These are phyloP conservation scores for Cordyceps fumosorosea DNA, from an alignment of 2,329 filamentous ascomycete genomes.

Conservation along the genomic window DNA sequence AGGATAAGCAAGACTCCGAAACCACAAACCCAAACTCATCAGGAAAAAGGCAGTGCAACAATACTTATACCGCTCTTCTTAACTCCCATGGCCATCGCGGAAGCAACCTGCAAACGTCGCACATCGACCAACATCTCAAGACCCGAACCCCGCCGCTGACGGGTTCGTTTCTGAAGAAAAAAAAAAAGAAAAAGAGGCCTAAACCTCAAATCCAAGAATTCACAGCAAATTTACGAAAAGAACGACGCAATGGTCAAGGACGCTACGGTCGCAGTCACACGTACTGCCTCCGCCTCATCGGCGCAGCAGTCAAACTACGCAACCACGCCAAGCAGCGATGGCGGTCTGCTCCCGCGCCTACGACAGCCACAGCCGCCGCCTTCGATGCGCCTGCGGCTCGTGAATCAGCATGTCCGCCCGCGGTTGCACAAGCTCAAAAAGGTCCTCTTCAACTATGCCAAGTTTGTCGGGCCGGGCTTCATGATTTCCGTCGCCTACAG, in stretches of 20 bases:
- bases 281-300: neutral
- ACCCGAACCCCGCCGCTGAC: neutral
- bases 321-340: neutral
- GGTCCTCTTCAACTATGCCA: slow-evolving; percentile 7
- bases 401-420: neutral
- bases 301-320: neutral
- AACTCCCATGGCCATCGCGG: neutral
- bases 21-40: neutral
- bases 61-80: neutral
- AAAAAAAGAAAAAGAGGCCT: too few relatives aligned
- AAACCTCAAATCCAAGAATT: neutral
- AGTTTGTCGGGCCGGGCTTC: slow-evolving; percentile 59
- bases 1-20: neutral
- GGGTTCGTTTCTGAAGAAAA: too few relatives aligned
- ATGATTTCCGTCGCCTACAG: slow-evolving; percentile 56
- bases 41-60: neutral
- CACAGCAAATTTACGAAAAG: neutral
- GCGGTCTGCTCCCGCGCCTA: neutral
- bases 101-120: neutral
- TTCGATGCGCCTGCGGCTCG: neutral
- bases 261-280: neutral
- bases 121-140: neutral
- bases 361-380: neutral
- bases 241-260: neutral
- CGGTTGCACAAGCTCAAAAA: slow-evolving; percentile 2